Percentiles rank a stretch among this genome's conserved stretches.
These are phyloP conservation scores for Ophiostoma montium DNA, from an alignment of 2,329 filamentous ascomycete species.

Conservation along the genomic window DNA sequence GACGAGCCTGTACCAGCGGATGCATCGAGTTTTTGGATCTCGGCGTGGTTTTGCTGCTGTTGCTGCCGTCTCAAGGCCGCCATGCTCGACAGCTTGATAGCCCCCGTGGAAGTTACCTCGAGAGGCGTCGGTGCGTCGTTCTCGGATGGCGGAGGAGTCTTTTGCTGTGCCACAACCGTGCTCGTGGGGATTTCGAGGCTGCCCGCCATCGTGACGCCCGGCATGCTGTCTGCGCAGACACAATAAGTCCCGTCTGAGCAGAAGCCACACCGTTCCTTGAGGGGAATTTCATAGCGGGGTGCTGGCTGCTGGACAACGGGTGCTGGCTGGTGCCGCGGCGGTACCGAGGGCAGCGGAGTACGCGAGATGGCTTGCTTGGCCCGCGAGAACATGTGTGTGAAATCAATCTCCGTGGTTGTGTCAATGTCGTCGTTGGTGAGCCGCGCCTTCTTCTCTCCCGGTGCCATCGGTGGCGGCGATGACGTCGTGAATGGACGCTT, in stretches of 20 bases:
- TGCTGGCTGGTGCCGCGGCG: constrained; percentile 10
- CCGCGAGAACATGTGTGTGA: constrained; percentile 50
- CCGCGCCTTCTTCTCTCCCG: constrained; percentile 42
- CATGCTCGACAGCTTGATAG: constrained; percentile 43
- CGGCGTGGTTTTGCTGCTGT: constrained; percentile 12
- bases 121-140: constrained; percentile 43
- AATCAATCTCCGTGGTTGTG: constrained; percentile 53
- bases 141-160: constrained; percentile 47
- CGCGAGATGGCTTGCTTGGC: constrained; percentile 20
- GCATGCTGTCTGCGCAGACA: constrained; percentile 53
- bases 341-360: constrained; percentile 14
- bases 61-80: constrained; percentile 20
- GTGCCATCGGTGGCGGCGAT: constrained; percentile 24
- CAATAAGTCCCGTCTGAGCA: constrained; percentile 73
- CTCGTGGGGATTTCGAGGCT: constrained; percentile 20
- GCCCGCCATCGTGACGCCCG: constrained; percentile 20
- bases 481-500: constrained; percentile 31
- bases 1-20: constrained; percentile 12
- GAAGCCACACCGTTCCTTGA: constrained; percentile 64
- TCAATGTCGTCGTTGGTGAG: constrained; percentile 20
- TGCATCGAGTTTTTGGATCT: constrained; percentile 11
- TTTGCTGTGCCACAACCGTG: constrained; percentile 28
- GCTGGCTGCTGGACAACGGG: constrained; percentile 3
- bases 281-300: constrained; percentile 23
- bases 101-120: constrained; percentile 45